A percentile compares a stretch with the other conserved stretches of the same genome.
Conservation (phyloP, 257 asterid species). For the Petunia axillaris region DNA sequence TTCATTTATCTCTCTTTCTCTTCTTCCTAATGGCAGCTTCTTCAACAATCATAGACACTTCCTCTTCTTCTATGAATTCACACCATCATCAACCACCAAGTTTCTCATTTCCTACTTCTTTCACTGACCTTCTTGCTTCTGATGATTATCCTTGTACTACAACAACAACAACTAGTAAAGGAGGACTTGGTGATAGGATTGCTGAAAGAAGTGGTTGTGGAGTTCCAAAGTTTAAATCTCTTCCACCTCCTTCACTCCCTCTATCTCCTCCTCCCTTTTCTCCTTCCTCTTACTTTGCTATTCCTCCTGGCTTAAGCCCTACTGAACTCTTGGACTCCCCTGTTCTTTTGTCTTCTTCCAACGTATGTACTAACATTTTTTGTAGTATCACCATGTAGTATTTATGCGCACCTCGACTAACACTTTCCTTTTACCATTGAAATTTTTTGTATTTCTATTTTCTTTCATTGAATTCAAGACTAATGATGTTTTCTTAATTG, state of each 20-base stretch:
- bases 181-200: constrained; percentile 61
- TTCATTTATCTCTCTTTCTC: neutral
- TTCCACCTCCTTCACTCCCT: constrained; percentile 86
- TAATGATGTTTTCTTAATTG: neutral
- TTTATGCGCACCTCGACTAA: no score
- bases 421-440: no score
- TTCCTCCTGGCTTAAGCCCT: constrained; percentile 85
- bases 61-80: constrained; percentile 21
- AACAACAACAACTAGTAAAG: constrained; percentile 30
- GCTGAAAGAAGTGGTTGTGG: constrained; percentile 76
- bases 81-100: neutral
- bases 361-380: constrained; percentile 38
- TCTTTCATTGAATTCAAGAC: neutral
- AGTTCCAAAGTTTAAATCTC: constrained; percentile 74
- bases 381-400: no score
- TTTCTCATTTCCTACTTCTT: constrained; percentile 46
- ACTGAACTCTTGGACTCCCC: constrained; percentile 85
- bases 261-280: constrained; percentile 63
- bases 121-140: constrained; percentile 60
- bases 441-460: neutral
- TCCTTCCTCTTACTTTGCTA: constrained; percentile 79
- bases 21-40: constrained; percentile 42
- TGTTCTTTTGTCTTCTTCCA: constrained; percentile 59
- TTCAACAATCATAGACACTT: constrained; percentile 35
- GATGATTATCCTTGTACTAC: constrained; percentile 42